Conservation (phyloP, 768 basidiomycete genomes). For the Thelephora aurantiotincta region DNA sequence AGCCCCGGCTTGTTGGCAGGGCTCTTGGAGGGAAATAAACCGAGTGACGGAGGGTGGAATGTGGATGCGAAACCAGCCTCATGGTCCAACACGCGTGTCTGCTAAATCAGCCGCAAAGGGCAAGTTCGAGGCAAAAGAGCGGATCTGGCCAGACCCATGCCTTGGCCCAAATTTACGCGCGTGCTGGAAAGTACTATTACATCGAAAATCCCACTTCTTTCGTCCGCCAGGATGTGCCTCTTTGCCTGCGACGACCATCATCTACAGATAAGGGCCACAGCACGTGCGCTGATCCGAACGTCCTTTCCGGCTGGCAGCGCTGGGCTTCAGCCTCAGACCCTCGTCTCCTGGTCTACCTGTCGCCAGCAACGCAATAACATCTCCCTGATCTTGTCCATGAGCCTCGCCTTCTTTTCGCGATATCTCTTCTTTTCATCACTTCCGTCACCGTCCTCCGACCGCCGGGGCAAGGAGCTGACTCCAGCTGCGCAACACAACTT, state of each 20-base stretch:
- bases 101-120: too few relatives aligned
- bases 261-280: background rate
- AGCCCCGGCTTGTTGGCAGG: background rate
- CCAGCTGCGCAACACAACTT: constrained; percentile 35
- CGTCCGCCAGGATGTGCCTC: too few relatives aligned
- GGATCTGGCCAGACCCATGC: too few relatives aligned
- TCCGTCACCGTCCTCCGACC: constrained; percentile 44
- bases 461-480: constrained; percentile 59
- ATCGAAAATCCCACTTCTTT: too few relatives aligned
- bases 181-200: too few relatives aligned
- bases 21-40: background rate
- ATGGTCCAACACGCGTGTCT: too few relatives aligned
- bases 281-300: background rate
- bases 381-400: constrained; percentile 16
- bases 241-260: background rate
- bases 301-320: background rate
- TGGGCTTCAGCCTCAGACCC: background rate
- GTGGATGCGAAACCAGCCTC: too few relatives aligned
- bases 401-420: constrained; percentile 14
- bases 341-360: constrained; percentile 16
- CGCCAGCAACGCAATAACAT: constrained; percentile 21
- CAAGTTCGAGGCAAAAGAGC: too few relatives aligned
- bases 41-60: background rate
- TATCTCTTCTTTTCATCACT: constrained; percentile 29
- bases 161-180: too few relatives aligned